Evolutionary conservation across 805 yeast genomes (phyloP).

Genomic region (Saccharomycopsis sp.): DNA sequence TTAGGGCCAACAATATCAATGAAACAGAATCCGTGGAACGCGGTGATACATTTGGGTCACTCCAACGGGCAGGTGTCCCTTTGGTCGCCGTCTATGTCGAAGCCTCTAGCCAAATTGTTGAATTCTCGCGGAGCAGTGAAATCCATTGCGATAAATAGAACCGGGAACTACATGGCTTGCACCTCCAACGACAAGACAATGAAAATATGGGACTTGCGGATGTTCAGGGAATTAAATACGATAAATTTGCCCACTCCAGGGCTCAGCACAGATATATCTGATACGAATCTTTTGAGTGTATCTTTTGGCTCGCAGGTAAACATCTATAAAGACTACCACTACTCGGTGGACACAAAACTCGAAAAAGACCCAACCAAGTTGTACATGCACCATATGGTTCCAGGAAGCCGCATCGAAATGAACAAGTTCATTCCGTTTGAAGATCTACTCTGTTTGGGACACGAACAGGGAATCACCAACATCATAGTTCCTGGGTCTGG

Average conservation of each 20-base stretch:
- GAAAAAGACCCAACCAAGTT: constrained; percentile 58
- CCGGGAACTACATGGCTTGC: constrained; percentile 90
- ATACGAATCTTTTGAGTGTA: constrained; percentile 79
- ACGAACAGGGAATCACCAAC: constrained; percentile 70
- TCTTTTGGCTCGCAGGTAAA: constrained; percentile 96
- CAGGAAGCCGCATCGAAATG: constrained; percentile 67
- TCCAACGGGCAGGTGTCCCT: constrained; percentile 85
- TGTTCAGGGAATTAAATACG: constrained; percentile 62
- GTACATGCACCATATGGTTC: constrained; percentile 83
- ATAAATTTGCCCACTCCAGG: constrained; percentile 76
- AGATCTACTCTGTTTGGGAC: constrained; percentile 91
- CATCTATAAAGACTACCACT: constrained; percentile 76
- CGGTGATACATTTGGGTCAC: constrained; percentile 89
- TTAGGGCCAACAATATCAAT: constrained; percentile 85
- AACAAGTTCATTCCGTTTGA: constrained; percentile 86
- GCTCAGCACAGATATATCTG: constrained; percentile 69
- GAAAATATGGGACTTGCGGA: constrained; percentile 92
- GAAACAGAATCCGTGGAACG: constrained; percentile 94
- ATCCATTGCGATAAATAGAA: constrained; percentile 79
- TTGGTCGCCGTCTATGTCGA: constrained; percentile 87
- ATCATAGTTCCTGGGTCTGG: constrained; percentile 93
- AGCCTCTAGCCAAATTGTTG: constrained; percentile 78
- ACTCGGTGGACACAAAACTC: constrained; percentile 30
- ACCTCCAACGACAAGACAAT: constrained; percentile 80
- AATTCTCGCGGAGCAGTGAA: constrained; percentile 83